Evolutionary conservation across 1,284 basidiomycete species (phyloP).

Genomic region (Gymnopus androsaceus): DNA sequence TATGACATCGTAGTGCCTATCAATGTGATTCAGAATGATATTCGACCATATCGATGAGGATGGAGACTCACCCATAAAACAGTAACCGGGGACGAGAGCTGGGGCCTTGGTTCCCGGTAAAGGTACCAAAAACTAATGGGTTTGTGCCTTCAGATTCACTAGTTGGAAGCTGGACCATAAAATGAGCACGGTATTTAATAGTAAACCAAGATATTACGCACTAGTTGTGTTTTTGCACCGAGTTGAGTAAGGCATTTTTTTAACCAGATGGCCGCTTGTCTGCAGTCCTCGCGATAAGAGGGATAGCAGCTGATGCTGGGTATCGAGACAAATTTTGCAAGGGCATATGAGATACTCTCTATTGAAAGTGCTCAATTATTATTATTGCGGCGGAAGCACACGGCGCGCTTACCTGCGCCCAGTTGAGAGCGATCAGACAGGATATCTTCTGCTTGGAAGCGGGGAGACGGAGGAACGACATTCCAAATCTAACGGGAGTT

Average conservation of each 20-base stretch:
- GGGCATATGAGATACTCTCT: constrained; percentile 71
- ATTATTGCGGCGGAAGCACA: neutral
- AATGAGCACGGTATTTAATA: constrained; percentile 1
- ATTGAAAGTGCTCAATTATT: neutral
- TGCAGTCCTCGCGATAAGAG: constrained; percentile 81
- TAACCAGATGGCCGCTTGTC: constrained; percentile 89
- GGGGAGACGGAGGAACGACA: constrained; percentile 33
- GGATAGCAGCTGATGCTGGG: constrained; percentile 80
- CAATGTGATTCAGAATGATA: constrained; percentile 1
- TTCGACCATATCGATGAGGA: constrained; percentile 32
- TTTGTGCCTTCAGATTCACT: constrained; percentile 58
- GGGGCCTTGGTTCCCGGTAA: constrained; percentile 64
- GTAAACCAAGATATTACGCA: constrained; percentile 36
- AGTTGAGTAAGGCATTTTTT: constrained; percentile 85
- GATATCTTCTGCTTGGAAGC: constrained; percentile 16
- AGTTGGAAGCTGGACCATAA: constrained; percentile 56
- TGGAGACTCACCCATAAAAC: constrained; percentile 67
- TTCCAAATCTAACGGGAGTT: constrained; percentile 26
- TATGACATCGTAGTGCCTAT: constrained; percentile 89
- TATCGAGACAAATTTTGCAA: constrained; percentile 87
- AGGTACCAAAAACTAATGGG: constrained; percentile 86
- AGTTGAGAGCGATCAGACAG: constrained; percentile 4
- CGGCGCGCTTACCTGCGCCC: neutral
- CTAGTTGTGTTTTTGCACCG: constrained; percentile 78
- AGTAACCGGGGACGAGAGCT: constrained; percentile 70